Base-by-base conservation (phyloP, 2,329 filamentous ascomycete genomes). In the Aspergillus tanneri region DNA sequence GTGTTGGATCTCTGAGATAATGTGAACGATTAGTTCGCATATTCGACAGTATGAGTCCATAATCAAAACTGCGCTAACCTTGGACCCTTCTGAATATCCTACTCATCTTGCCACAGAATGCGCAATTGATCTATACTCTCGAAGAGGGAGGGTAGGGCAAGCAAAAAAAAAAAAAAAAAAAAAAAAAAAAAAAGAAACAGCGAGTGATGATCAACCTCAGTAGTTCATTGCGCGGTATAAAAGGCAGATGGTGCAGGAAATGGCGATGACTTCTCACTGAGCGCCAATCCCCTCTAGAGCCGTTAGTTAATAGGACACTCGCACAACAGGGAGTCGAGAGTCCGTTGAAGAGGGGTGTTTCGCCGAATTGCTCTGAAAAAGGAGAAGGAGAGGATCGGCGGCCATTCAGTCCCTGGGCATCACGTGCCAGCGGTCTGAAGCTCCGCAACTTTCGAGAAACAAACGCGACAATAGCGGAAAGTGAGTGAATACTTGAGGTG, bases 1-100 rank as follows among this genome's bases (percentile, higher is more conserved):
- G 55, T 83, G 79, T 62, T 71, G 71, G 55, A 64, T 66, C 61
- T 67, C 70, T 70, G 28, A 25, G 12, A 27, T 14, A 38, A 36
- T n/a, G 39, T 25, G 48, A 44, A 49, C 49, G 24, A 46, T 19
- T 41, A 44, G 18, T 30, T 28, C 6, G 28, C 12, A 19, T 14
- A 16, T 27, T 19, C 10, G 22, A 7, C 7, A 14, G 2, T 11
- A 28, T 8, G 21, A 35, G 39, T 52, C 42, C 27, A 49, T 12
- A n/a, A n/a, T 27, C 4, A 22, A 12, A 14, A 63, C 63, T n/a
- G n/a, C n/a, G n/a, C n/a, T 12, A 42, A 71, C 68, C 67, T 64
- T 67, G 63, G 58, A 69, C 58, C 64, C 61, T 68, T 16, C 58
- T 62, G 37, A 64, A 60, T 30, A 70, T 58, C 27, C 54, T 53